A percentile compares a stretch with the other conserved stretches of the same genome.
Evolutionary conservation across 371 early-diverging fungal genomes (phyloP).

Genomic region (Mucor ambiguus): DNA sequence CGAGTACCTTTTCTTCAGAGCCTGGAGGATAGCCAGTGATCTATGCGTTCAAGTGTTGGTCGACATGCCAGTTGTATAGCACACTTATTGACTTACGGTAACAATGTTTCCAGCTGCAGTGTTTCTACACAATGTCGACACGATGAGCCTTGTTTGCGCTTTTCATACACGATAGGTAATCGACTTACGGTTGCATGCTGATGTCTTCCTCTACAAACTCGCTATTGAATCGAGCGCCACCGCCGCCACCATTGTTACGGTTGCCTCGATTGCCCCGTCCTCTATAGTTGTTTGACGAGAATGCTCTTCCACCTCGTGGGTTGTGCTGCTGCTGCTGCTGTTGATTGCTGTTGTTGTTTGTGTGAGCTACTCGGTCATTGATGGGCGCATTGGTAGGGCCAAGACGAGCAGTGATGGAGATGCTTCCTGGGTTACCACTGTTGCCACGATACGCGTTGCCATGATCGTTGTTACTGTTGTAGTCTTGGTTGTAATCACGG

Average conservation of each 20-base stretch:
- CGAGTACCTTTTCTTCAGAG: slow-evolving; percentile 35
- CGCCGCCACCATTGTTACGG: slow-evolving; percentile 7
- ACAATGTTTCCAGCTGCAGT: slow-evolving; percentile 13
- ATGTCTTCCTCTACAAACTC: slow-evolving; percentile 46
- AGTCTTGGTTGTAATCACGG: slow-evolving; percentile 11
- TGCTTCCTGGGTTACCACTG: neutral
- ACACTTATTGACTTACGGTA: slow-evolving; percentile 16
- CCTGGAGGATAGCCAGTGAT: slow-evolving; percentile 39
- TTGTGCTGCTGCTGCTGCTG: neutral
- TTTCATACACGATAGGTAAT: neutral
- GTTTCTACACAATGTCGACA: slow-evolving; percentile 9
- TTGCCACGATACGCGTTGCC: slow-evolving; percentile 12
- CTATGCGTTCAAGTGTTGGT: slow-evolving; percentile 13
- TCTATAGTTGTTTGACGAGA: slow-evolving; percentile 16
- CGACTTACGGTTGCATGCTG: slow-evolving; percentile 33
- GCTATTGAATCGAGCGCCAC: slow-evolving; percentile 27
- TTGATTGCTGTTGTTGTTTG: neutral
- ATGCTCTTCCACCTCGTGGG: slow-evolving; percentile 18
- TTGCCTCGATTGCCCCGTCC: slow-evolving; percentile 13
- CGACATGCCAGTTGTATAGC: neutral
- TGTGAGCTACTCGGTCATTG: slow-evolving; percentile 8
- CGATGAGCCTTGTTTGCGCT: neutral
- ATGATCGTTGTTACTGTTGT: slow-evolving; percentile 7
- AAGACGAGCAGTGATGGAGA: slow-evolving; percentile 37
- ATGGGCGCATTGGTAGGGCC: slow-evolving; percentile 27